Base-by-base conservation (phyloP, 1,139 yeast species). In the Lizanozyma gosingica region DNA sequence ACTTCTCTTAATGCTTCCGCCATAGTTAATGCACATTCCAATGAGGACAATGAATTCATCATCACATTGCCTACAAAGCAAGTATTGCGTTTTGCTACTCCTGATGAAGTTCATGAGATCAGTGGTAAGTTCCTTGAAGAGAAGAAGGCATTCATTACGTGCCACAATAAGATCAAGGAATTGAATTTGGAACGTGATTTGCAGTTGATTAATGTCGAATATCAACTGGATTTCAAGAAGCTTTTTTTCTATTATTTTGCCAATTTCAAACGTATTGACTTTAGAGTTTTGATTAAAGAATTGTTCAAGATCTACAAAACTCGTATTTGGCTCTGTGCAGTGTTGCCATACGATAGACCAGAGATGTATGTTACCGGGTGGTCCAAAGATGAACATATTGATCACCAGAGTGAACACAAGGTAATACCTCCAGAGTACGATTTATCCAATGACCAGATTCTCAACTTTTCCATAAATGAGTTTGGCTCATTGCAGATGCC, bases 271-370 rank as follows among this genome's bases (percentile, higher is more conserved):
- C 72, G 98, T 52, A 84, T 92, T 45, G 98, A 92, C 60, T 92
- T 92, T 60, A 73, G 98, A 53, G 94, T 85, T 37, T 73, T 94
- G 54, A 94, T 92, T 43, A 83, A 92, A 51, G 97, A 92, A 54
- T 67, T 92, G 47, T 92, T 92, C 68, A 82, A 92, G 54, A 83
- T 87, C 45, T 92, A 88, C 72, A 92, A 92, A 65, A 92, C 97
- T 1, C 76, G 98, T 56, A 92, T 92, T 52, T 94, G 98, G 98
- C 76, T 90, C 71, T 90, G 97, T 65, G 94, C 97, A 3, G 86
- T 90, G 3, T 58, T 67, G 38, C 72, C 72, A 1, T 55, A 55
- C 43, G 65, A 65, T 46, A 59, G 57, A 44, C 29, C 29, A 6
- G 29, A 22, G 29, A 22, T 22, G 29, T 22, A 22, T 22, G 29